Percentiles rank a stretch among this genome's conserved stretches.
phyloP scores from a whole-genome alignment of 768 basidiomycete species.

The Psilocybe subaeruginosa region DNA sequence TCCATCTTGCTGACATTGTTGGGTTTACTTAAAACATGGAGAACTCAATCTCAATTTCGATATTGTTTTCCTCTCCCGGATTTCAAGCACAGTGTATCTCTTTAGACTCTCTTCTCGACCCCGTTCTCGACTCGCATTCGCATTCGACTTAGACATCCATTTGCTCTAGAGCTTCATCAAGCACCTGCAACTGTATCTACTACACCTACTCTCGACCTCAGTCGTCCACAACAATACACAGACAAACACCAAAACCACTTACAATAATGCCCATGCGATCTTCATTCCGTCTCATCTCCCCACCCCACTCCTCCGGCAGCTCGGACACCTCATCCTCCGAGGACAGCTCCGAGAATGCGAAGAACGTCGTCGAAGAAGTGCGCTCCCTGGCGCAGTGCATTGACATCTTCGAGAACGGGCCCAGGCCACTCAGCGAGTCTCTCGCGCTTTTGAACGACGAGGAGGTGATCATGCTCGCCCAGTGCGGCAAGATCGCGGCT shows the following conservation, averaged over 20 bases:
- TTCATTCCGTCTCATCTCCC: neutral
- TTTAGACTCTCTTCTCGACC: neutral
- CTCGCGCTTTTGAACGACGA: neutral
- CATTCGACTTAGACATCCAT: neutral
- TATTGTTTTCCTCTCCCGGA: neutral
- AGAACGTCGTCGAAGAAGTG: neutral
- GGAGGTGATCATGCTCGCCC: neutral
- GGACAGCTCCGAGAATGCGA: neutral
- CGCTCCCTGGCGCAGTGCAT: neutral
- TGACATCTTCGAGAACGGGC: neutral
- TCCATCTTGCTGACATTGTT: neutral
- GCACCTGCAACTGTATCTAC: no score
- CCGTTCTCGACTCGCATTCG: neutral
- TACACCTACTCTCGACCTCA: no score
- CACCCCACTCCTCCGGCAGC: neutral
- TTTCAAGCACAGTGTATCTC: neutral
- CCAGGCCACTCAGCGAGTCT: neutral
- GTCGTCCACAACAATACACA: no score
- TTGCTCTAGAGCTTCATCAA: neutral
- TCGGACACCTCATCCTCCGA: neutral
- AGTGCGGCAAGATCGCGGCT: neutral
- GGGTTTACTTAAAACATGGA: neutral
- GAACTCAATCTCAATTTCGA: neutral
- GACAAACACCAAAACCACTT: no score
- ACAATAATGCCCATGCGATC: neutral